Evolutionary conservation across 2,329 filamentous ascomycete genomes (phyloP).

Genomic region (Ceratocystis variospora): DNA sequence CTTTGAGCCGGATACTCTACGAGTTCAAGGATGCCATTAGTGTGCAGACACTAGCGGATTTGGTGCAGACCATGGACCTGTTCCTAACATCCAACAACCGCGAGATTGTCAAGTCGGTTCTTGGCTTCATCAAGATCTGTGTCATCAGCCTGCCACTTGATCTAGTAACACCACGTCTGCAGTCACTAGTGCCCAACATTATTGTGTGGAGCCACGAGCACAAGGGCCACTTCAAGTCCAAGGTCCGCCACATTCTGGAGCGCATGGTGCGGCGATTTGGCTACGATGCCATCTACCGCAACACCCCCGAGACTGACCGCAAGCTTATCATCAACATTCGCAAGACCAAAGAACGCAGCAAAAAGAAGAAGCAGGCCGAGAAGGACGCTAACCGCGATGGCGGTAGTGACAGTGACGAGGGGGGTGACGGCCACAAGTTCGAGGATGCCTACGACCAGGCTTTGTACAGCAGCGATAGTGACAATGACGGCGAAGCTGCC

Average conservation of each 20-base stretch:
- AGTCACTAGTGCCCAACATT: constrained; percentile 69
- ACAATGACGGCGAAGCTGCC: constrained; percentile 42
- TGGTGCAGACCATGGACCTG: constrained; percentile 89
- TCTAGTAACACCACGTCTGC: constrained; percentile 64
- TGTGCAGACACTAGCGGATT: constrained; percentile 57
- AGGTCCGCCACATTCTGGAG: constrained; percentile 96
- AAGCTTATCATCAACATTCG: constrained; percentile 91
- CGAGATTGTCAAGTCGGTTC: constrained; percentile 85
- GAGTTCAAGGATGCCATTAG: constrained; percentile 66
- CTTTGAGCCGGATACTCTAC: constrained; percentile 82
- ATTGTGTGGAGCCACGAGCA: constrained; percentile 97
- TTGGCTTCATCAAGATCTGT: constrained; percentile 94
- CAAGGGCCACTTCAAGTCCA: constrained; percentile 90
- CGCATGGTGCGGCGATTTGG: constrained; percentile 87
- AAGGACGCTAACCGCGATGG: constrained; percentile 32
- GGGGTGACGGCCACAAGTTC: constrained; percentile 44
- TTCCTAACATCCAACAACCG: constrained; percentile 94
- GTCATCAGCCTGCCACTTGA: constrained; percentile 71
- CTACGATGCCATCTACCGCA: constrained; percentile 60
- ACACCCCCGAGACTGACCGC: constrained; percentile 72
- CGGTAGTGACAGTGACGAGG: constrained; percentile 22
- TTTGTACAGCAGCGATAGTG: constrained; percentile 70
- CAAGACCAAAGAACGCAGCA: constrained; percentile 82
- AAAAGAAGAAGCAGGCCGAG: constrained; percentile 70
- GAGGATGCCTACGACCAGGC: constrained; percentile 92